Percentiles rank a stretch among this genome's conserved stretches.
These are phyloP conservation scores for Cystobasidiopsis lactophilus DNA, from an alignment of 768 basidiomycete species.

Conservation along the genomic window DNA sequence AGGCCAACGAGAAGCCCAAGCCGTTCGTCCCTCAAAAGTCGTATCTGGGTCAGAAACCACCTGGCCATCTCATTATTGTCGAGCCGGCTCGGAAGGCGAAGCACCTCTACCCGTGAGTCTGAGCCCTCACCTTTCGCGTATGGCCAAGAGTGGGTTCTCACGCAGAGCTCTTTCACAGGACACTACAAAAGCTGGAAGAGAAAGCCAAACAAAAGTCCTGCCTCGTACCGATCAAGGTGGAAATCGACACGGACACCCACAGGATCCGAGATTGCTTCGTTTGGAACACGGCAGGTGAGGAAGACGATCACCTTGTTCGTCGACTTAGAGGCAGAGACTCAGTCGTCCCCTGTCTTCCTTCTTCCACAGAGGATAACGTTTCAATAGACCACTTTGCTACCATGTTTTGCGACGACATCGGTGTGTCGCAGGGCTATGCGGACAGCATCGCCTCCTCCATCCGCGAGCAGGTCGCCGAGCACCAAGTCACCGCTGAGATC, in stretches of 20 bases:
- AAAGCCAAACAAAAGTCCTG: constrained; percentile 37
- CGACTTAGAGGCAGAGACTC: not conserved
- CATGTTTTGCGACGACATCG: constrained; percentile 71
- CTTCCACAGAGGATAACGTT: constrained; percentile 39
- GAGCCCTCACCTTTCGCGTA: too few relatives aligned
- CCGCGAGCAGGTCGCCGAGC: constrained; percentile 71
- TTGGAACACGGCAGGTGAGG: constrained; percentile 65
- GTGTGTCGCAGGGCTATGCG: constrained; percentile 45
- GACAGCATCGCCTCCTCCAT: constrained; percentile 71
- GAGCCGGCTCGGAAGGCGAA: constrained; percentile 37
- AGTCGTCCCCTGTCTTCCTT: not conserved
- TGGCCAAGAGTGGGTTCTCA: constrained; percentile 5
- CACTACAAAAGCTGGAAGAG: constrained; percentile 40
- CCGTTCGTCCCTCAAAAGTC: constrained; percentile 40
- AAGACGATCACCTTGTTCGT: too few relatives aligned
- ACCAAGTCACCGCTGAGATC: constrained; percentile 55
- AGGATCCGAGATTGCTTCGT: constrained; percentile 84
- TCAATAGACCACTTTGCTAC: constrained; percentile 65
- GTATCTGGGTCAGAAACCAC: constrained; percentile 69
- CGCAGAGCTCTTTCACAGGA: constrained; percentile 22
- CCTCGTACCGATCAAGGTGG: constrained; percentile 80
- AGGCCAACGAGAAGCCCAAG: constrained; percentile 4
- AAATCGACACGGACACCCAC: constrained; percentile 78
- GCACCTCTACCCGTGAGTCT: constrained; percentile 53
- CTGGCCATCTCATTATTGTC: constrained; percentile 48